Base-by-base conservation (phyloP, 768 basidiomycete species). In the Peribolospora baueri region DNA sequence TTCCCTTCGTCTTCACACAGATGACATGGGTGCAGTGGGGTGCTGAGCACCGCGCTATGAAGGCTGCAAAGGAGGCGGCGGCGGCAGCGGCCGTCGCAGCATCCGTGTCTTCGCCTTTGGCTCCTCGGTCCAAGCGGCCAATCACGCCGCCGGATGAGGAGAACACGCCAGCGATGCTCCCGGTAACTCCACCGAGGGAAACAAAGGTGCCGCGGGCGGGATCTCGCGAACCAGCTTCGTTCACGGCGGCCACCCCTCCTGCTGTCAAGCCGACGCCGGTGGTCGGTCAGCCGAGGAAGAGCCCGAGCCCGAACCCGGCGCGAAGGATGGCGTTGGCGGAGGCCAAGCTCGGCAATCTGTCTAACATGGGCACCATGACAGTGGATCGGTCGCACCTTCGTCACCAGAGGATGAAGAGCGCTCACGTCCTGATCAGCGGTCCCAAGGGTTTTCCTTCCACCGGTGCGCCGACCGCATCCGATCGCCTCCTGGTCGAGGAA, bases 61-160 rank as follows among this genome's bases (percentile, higher is more conserved):
- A 25, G 1, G 25, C 25, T 25, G 25, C 25, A 25, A 25, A 56
- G 14, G 51, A 50, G 41, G 55, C 48, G 38, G 50, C 48, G 41
- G 41, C 47, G 10, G n/a, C 70, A 25, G 62, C 68, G 5, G 56
- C 65, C 46, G 66, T 67, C 9, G 61, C 73, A 7, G 67, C 72
- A 11, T 65, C 74, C 3, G 64, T 80, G 37, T 75, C 82, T 46
- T 77, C 81, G 7, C 82, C 82, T 5, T 82, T 77, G 2, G 84
- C 83, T 42, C 82, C 83, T 83, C 25, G 74, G 76, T 8, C 80
- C 84, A 14, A 83, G 81, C 7, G 82, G 80, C 14, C 85, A 84
- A 64, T 84, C 82, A 40, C 78, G 80, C 60, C 60, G 0, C 55
- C 58, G 7, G 56, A 53, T 51, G 57, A 59, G n/a, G 40, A 42